phyloP scores from a whole-genome alignment of 345 rosid species.

The Moricandia arvensis region DNA sequence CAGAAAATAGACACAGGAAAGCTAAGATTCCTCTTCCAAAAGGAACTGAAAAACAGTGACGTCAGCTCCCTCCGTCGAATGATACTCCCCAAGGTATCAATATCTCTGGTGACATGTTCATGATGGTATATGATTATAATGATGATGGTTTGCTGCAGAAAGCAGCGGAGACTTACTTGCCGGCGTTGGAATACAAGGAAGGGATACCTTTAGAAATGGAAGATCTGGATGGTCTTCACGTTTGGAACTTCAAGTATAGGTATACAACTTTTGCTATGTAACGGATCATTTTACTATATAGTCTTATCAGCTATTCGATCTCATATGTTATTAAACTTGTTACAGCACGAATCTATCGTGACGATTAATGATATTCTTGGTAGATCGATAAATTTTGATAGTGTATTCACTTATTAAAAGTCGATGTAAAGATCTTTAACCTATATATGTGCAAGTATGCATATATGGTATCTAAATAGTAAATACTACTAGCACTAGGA shows the following conservation, averaged over 20 bases:
- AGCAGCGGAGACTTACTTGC: slow-evolving; percentile 92
- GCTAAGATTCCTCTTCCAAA: slow-evolving; percentile 79
- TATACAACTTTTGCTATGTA: slow-evolving; percentile 20
- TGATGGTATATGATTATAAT: neutral
- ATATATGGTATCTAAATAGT: neutral
- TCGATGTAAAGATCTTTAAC: neutral
- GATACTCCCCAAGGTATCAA: slow-evolving; percentile 88
- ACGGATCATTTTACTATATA: neutral
- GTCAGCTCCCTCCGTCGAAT: slow-evolving; percentile 87
- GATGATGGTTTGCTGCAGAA: slow-evolving; percentile 46
- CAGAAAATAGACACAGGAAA: slow-evolving; percentile 73
- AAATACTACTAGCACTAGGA: neutral
- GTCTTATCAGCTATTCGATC: neutral
- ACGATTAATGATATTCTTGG: neutral
- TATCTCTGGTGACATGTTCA: neutral
- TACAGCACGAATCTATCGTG: neutral
- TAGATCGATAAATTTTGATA: neutral
- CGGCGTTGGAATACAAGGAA: slow-evolving; percentile 77
- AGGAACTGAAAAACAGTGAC: slow-evolving; percentile 94
- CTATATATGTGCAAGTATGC: neutral
- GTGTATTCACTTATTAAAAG: neutral
- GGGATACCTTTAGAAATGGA: slow-evolving; percentile 76
- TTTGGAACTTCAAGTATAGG: slow-evolving; percentile 97
- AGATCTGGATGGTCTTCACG: slow-evolving; percentile 74
- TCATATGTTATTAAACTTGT: neutral